Conservation (phyloP, 441 rosid genomes). For the Adansonia gregorii region DNA sequence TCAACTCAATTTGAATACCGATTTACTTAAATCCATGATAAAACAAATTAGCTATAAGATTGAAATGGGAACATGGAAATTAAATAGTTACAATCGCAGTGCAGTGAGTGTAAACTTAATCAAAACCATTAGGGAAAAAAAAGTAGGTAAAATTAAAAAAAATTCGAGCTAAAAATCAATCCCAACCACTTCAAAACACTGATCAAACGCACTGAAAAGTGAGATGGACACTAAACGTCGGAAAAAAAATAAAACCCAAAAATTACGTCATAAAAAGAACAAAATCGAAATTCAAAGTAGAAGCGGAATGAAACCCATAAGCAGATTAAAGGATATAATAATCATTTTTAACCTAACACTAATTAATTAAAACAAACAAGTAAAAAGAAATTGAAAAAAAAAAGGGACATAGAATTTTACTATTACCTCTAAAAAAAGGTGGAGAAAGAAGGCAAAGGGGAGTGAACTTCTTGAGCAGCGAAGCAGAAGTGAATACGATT, state of each 20-base stretch:
- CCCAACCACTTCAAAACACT: conserved; percentile 11
- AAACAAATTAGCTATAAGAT: not conserved
- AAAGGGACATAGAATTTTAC: no score
- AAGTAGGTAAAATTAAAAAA: not conserved
- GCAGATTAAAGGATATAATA: not conserved
- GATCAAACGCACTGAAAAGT: not conserved
- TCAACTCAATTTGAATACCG: not conserved
- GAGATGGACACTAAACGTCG: not conserved
- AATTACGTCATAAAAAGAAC: not conserved
- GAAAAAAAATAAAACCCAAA: not conserved
- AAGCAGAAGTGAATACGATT: no score
- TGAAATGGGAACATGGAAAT: not conserved
- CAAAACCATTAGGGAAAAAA: not conserved
- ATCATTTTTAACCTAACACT: not conserved
- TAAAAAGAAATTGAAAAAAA: no score
- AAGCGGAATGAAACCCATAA: conserved; percentile 5
- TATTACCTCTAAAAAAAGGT: no score
- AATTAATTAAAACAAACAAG: not conserved
- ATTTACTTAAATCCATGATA: not conserved
- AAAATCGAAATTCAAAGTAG: not conserved
- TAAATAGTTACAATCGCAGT: not conserved
- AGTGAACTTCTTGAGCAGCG: no score
- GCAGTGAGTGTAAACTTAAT: not conserved
- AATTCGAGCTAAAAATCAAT: not conserved
- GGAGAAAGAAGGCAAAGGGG: no score